Evolutionary conservation across 495 filamentous ascomycete species (phyloP).

Genomic region (Aspergillus sclerotioniger): DNA sequence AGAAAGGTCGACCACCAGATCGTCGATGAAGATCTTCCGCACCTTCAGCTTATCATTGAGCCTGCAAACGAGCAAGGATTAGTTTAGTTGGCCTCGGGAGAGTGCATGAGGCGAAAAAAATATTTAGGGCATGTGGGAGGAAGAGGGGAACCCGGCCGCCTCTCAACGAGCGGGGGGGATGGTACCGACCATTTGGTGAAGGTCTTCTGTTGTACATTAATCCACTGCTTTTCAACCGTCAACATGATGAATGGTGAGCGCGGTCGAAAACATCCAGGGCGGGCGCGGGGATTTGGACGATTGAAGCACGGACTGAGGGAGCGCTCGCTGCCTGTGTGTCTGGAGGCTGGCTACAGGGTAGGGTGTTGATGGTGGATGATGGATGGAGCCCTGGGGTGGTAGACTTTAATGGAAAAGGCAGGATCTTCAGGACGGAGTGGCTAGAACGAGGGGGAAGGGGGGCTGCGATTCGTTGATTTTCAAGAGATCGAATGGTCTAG

Average conservation of each 20-base stretch:
- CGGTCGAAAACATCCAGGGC: conserved; percentile 40
- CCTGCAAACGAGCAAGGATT: conserved; percentile 47
- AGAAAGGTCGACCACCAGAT: conserved; percentile 83
- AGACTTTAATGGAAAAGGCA: conserved; percentile 14
- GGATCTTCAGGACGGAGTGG: conserved; percentile 17
- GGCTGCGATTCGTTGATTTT: not conserved
- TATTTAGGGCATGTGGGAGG: not conserved
- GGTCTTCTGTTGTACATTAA: conserved; percentile 98
- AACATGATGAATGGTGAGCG: conserved; percentile 46
- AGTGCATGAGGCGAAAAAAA: conserved; percentile 4
- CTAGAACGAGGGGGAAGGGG: conserved; percentile 13
- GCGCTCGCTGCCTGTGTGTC: conserved; percentile 2
- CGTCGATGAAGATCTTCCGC: conserved; percentile 71
- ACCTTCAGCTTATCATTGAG: conserved; percentile 89
- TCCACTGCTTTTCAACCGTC: conserved; percentile 82
- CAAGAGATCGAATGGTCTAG: not conserved
- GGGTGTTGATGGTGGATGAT: not conserved
- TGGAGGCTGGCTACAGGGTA: not conserved
- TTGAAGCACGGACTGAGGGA: conserved; percentile 8
- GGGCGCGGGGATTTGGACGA: conserved; percentile 12
- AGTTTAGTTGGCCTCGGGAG: not conserved
- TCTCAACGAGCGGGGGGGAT: not conserved
- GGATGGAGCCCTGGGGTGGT: conserved; percentile 11
- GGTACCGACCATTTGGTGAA: conserved; percentile 86
- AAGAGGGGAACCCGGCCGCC: not conserved